Conservation (phyloP, 768 basidiomycete genomes). For the Mrakia hoshinonis region DNA sequence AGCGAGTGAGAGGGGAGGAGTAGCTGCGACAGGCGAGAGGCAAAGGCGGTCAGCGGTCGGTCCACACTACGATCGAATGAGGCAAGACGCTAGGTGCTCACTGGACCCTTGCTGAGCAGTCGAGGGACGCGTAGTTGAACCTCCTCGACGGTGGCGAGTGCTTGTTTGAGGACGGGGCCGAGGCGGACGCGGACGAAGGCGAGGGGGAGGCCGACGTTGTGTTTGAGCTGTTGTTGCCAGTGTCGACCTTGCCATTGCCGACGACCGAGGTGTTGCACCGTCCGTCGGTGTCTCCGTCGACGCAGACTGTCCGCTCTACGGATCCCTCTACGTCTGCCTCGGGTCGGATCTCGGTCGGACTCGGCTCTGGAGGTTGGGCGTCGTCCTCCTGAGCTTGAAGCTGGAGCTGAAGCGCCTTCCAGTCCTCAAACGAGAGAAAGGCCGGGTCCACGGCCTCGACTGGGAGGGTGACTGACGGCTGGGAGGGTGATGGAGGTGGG, state of each 20-base stretch:
- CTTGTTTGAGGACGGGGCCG: neutral
- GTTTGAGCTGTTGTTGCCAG: neutral
- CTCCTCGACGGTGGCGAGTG: slow-evolving; percentile 36
- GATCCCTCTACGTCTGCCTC: neutral
- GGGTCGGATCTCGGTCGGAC: neutral
- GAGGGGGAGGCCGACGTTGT: neutral
- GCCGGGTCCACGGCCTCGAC: neutral
- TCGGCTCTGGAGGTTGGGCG: neutral
- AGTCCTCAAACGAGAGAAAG: slow-evolving; percentile 27
- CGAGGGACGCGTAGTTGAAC: slow-evolving; percentile 87
- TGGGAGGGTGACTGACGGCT: neutral
- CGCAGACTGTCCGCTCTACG: neutral
- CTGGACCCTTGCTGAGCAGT: slow-evolving; percentile 90
- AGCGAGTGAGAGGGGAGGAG: slow-evolving; percentile 71
- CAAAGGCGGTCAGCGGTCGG: too few species aligned
- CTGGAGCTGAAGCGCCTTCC: slow-evolving; percentile 24
- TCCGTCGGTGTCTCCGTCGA: neutral
- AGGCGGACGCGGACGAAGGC: neutral
- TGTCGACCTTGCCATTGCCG: neutral
- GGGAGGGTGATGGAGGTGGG: neutral
- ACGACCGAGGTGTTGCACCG: neutral
- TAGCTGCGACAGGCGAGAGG: slow-evolving; percentile 36
- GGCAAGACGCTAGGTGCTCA: neutral
- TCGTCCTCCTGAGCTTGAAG: neutral
- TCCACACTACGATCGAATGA: too few species aligned